Conservation (phyloP, 2,329 filamentous ascomycete species). For the Emericellopsis atlantica region DNA sequence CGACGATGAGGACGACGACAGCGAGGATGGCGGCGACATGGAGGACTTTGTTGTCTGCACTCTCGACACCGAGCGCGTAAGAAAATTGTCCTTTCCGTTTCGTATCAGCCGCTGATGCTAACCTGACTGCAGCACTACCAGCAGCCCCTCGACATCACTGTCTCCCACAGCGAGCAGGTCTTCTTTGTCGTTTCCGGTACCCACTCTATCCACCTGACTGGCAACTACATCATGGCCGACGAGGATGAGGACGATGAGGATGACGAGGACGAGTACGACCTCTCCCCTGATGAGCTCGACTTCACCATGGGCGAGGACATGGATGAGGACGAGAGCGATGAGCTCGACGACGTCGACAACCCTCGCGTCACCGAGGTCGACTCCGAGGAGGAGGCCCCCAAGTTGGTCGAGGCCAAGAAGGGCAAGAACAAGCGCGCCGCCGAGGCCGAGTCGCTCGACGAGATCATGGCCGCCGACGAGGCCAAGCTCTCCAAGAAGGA, state of each 20-base stretch:
- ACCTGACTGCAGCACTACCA: slow-evolving; percentile 63
- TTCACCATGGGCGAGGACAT: slow-evolving; percentile 59
- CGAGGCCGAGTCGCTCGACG: slow-evolving; percentile 64
- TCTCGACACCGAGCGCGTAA: slow-evolving; percentile 81
- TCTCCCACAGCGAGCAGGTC: slow-evolving; percentile 77
- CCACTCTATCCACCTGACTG: slow-evolving; percentile 83
- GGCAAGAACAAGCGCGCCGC: slow-evolving; percentile 93
- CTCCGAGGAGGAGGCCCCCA: slow-evolving; percentile 59
- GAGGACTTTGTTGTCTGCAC: slow-evolving; percentile 95
- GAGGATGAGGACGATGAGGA: slow-evolving; percentile 50
- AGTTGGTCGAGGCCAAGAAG: slow-evolving; percentile 47
- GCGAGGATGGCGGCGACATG: slow-evolving; percentile 51
- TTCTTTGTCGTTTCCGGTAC: slow-evolving; percentile 88
- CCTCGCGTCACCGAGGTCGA: slow-evolving; percentile 77
- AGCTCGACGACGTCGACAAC: slow-evolving; percentile 65
- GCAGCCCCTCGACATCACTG: slow-evolving; percentile 85
- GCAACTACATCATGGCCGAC: slow-evolving; percentile 82
- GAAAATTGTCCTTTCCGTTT: slow-evolving; percentile 10
- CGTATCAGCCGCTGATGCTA: slow-evolving; percentile 7
- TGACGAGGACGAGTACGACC: slow-evolving; percentile 65
- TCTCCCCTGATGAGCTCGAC: slow-evolving; percentile 70
- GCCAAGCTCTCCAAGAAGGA: slow-evolving; percentile 88
- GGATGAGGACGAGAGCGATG: slow-evolving; percentile 62
- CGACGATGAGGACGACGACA: slow-evolving; percentile 43
- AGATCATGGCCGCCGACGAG: slow-evolving; percentile 70